Evolutionary conservation across 83 land plant species (phyloP).

Genomic region (Picea abies): DNA sequence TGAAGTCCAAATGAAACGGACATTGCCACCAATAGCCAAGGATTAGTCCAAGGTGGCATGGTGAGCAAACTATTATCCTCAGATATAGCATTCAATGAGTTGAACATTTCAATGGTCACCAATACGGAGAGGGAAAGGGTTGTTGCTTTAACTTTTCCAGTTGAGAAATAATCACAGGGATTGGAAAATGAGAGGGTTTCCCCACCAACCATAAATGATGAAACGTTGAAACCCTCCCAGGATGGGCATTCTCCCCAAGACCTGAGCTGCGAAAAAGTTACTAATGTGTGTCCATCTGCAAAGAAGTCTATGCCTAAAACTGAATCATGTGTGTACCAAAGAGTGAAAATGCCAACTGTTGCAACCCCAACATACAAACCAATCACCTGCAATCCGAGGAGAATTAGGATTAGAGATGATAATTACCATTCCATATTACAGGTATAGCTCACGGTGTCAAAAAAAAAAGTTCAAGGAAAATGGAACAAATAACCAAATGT

Average conservation of each 20-base stretch:
- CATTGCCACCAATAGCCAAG: conserved; percentile 49
- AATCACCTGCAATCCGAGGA: conserved; percentile 27
- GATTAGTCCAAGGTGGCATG: conserved; percentile 57
- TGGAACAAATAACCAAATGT: too few relatives aligned
- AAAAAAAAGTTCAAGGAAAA: too few relatives aligned
- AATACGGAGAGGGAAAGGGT: conserved; percentile 47
- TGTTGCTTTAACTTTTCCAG: conserved; percentile 48
- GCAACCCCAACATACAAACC: conserved; percentile 88
- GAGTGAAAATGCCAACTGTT: conserved; percentile 74
- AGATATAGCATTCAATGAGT: conserved; percentile 46
- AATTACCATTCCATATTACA: not conserved
- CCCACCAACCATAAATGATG: conserved; percentile 35
- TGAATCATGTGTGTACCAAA: conserved; percentile 81
- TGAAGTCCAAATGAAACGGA: conserved; percentile 41
- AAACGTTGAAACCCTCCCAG: conserved; percentile 40
- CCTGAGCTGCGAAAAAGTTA: conserved; percentile 65
- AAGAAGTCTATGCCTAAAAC: conserved; percentile 74
- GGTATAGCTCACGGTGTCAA: too few relatives aligned
- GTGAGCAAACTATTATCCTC: conserved; percentile 43
- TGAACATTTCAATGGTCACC: conserved; percentile 56
- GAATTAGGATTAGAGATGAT: not conserved
- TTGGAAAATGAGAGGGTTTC: conserved; percentile 29
- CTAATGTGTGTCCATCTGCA: conserved; percentile 76
- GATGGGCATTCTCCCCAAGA: conserved; percentile 42
- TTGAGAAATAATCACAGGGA: conserved; percentile 49